phyloP scores from a whole-genome alignment of 1,284 basidiomycete species.

The Microbotryum saponariae region DNA sequence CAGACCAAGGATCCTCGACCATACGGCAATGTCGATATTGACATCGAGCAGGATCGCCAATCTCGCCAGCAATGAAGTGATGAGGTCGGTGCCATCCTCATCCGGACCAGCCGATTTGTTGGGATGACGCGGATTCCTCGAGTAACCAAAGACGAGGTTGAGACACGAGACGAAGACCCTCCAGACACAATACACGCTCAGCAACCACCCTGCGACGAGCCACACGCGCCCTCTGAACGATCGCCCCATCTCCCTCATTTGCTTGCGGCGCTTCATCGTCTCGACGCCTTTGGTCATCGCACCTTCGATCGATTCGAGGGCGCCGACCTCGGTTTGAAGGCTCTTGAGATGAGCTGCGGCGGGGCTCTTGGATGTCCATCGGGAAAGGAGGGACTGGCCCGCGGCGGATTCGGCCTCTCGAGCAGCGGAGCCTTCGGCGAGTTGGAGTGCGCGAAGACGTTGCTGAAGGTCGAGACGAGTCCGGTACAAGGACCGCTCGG shows the following conservation, averaged over 20 bases:
- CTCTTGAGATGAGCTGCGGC: conserved; percentile 36
- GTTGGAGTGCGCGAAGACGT: conserved; percentile 19
- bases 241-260: conserved; percentile 37
- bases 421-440: conserved; percentile 20
- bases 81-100: conserved; percentile 31
- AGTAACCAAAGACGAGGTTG: conserved; percentile 40
- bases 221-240: conserved; percentile 39
- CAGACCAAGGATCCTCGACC: conserved; percentile 42
- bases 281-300: conserved; percentile 42
- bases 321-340: conserved; percentile 41
- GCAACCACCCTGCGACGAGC: conserved; percentile 39
- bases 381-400: conserved; percentile 20
- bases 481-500: conserved; percentile 34
- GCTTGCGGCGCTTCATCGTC: conserved; percentile 37
- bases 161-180: conserved; percentile 36
- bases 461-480: conserved; percentile 33
- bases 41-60: conserved; percentile 39
- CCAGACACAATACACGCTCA: conserved; percentile 43
- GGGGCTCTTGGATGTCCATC: conserved; percentile 24
- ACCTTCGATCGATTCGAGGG: conserved; percentile 40
- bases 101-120: background rate
- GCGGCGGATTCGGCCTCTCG: conserved; percentile 25
- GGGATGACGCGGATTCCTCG: conserved; percentile 14
- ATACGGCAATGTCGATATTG: conserved; percentile 41
- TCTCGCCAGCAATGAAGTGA: conserved; percentile 37